Evolutionary conservation across 257 asterid species (phyloP).

Genomic region (Nicotiana tomentosiformis): DNA sequence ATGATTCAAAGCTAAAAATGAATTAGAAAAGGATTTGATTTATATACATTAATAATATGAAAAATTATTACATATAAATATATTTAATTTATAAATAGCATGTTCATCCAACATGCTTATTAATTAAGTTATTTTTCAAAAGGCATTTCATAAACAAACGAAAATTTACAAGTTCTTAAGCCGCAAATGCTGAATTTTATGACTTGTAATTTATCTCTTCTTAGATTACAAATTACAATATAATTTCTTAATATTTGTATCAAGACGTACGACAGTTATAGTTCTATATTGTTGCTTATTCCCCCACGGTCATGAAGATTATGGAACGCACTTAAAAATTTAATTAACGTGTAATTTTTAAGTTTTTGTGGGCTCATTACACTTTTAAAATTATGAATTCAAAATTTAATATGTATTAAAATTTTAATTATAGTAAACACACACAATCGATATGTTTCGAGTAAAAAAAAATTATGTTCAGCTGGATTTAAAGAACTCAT

Average conservation of each 20-base stretch:
- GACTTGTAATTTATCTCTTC: background rate
- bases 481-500: background rate
- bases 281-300: background rate
- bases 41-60: too few species aligned
- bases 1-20: background rate
- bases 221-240: background rate
- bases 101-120: background rate
- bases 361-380: too few species aligned
- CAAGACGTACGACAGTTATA: background rate
- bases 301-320: background rate
- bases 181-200: background rate
- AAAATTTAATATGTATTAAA: too few species aligned
- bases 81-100: background rate
- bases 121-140: background rate
- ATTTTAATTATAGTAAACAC: background rate
- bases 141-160: background rate
- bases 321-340: background rate
- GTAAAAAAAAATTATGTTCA: background rate
- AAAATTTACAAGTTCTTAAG: background rate
- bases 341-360: background rate
- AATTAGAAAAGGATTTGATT: background rate
- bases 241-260: background rate
- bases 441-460: too few species aligned
- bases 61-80: background rate
- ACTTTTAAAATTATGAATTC: background rate